Evolutionary conservation across 495 filamentous ascomycete species (phyloP).

Genomic region (Trichoderma parareesei): DNA sequence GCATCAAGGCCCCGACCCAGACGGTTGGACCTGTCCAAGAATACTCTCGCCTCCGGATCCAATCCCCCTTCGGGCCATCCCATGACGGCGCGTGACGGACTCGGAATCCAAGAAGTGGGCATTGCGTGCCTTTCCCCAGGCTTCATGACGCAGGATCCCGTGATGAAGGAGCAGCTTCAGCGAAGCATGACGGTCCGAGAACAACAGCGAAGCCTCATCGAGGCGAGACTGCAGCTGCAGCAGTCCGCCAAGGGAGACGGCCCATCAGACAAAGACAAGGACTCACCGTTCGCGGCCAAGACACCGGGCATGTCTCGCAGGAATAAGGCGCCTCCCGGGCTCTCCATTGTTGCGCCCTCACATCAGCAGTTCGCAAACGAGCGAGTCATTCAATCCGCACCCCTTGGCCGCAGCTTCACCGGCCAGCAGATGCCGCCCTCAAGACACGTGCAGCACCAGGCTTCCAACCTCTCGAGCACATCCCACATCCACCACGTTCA

Average conservation of each 20-base stretch:
- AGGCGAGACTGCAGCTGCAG: slow-evolving; percentile 80
- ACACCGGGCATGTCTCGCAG: slow-evolving; percentile 54
- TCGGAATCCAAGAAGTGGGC: slow-evolving; percentile 85
- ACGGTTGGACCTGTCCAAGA: slow-evolving; percentile 81
- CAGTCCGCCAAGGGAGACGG: slow-evolving; percentile 71
- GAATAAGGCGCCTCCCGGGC: slow-evolving; percentile 78
- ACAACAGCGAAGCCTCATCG: slow-evolving; percentile 90
- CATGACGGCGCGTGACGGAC: slow-evolving; percentile 65
- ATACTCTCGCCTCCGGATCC: slow-evolving; percentile 40
- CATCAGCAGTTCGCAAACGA: slow-evolving; percentile 93
- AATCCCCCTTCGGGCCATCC: slow-evolving; percentile 59
- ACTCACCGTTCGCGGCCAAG: slow-evolving; percentile 49
- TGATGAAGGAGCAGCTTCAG: slow-evolving; percentile 90
- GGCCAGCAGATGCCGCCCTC: slow-evolving; percentile 78
- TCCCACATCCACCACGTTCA: slow-evolving; percentile 91
- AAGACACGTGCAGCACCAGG: slow-evolving; percentile 75
- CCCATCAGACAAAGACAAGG: slow-evolving; percentile 28
- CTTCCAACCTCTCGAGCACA: slow-evolving; percentile 75
- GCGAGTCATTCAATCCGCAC: slow-evolving; percentile 92
- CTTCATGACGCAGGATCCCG: slow-evolving; percentile 92
- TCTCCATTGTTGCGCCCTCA: slow-evolving; percentile 95
- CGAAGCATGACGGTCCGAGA: slow-evolving; percentile 89
- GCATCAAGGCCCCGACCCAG: slow-evolving; percentile 73
- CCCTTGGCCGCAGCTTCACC: slow-evolving; percentile 91
- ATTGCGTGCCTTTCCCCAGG: slow-evolving; percentile 91